phyloP scores from a whole-genome alignment of 2,329 filamentous ascomycete genomes.

The Curvularia spicifera region DNA sequence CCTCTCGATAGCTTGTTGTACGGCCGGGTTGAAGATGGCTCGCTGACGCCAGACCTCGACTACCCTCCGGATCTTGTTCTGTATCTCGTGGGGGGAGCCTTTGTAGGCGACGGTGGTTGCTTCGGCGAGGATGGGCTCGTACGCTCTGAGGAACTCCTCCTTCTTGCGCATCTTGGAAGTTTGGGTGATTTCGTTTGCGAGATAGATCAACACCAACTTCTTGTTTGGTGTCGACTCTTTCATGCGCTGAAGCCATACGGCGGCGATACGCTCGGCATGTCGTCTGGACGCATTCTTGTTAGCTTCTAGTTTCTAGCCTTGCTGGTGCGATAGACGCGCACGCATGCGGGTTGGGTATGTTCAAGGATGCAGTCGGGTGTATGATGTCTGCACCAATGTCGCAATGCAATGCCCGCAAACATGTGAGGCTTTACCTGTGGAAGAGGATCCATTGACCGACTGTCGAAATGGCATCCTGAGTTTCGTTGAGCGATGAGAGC shows the following conservation, averaged over 20 bases:
- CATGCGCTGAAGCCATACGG: constrained; percentile 88
- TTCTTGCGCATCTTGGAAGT: constrained; percentile 93
- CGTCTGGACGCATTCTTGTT: constrained; percentile 63
- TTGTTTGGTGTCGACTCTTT: constrained; percentile 87
- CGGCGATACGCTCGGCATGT: constrained; percentile 88
- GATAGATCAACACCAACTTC: constrained; percentile 87
- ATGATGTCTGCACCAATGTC: constrained; percentile 11
- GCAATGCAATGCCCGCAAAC: constrained; percentile 1
- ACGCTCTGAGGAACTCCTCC: constrained; percentile 89
- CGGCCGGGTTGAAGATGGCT: constrained; percentile 78
- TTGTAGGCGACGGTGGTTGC: constrained; percentile 91
- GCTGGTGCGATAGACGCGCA: constrained; percentile 1
- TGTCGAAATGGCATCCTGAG: constrained; percentile 94
- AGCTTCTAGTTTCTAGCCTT: constrained; percentile 19
- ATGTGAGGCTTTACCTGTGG: constrained; percentile 71
- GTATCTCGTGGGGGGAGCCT: constrained; percentile 79
- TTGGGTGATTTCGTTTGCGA: constrained; percentile 96
- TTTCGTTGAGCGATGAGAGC: constrained; percentile 93
- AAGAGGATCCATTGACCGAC: constrained; percentile 99
- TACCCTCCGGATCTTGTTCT: constrained; percentile 84
- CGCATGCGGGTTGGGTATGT: background rate
- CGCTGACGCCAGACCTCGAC: constrained; percentile 94
- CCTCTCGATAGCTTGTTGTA: constrained; percentile 80
- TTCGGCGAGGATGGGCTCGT: constrained; percentile 89
- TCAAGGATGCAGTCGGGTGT: constrained; percentile 1